phyloP scores from a whole-genome alignment of 495 filamentous ascomycete genomes.

The Evansstolkia leycettana region DNA sequence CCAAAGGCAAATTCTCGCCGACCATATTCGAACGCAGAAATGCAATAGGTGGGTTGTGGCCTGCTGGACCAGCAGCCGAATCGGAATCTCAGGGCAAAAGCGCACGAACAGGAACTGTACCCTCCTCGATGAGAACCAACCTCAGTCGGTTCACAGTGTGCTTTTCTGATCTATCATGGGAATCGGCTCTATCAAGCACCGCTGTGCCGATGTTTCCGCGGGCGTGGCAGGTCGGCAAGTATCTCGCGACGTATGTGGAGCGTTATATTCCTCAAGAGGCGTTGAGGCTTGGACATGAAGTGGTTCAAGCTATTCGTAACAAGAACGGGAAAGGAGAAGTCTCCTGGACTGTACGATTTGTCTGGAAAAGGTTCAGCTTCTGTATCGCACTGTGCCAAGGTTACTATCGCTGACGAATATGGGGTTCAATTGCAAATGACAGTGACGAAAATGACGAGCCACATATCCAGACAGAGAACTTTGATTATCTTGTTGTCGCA shows the following conservation, averaged over 20 bases:
- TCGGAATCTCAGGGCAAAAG: constrained; percentile 18
- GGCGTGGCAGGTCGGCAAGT: constrained; percentile 65
- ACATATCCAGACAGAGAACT: constrained; percentile 24
- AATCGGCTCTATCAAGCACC: constrained; percentile 23
- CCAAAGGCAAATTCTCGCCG: constrained; percentile 47
- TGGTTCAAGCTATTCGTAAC: constrained; percentile 32
- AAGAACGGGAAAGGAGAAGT: constrained; percentile 5
- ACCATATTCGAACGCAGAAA: constrained; percentile 56
- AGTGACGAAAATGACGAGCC: constrained; percentile 1
- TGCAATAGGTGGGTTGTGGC: constrained; percentile 68
- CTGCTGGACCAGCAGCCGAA: constrained; percentile 13
- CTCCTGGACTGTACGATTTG: constrained; percentile 45
- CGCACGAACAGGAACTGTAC: constrained; percentile 27
- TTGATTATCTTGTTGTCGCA: constrained; percentile 64
- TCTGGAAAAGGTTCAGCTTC: constrained; percentile 13
- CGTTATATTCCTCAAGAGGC: constrained; percentile 39
- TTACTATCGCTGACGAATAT: constrained; percentile 2
- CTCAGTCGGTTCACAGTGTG: constrained; percentile 64
- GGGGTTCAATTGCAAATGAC: no score
- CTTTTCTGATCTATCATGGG: constrained; percentile 72
- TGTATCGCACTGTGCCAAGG: not conserved
- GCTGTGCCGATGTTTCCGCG: constrained; percentile 51
- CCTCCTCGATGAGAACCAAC: constrained; percentile 66
- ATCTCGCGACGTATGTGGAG: constrained; percentile 50
- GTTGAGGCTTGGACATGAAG: constrained; percentile 39